These are phyloP conservation scores for Phytopythium chamaehyphon DNA, from an alignment of 352 stramenopile species.

Conservation along the genomic window DNA sequence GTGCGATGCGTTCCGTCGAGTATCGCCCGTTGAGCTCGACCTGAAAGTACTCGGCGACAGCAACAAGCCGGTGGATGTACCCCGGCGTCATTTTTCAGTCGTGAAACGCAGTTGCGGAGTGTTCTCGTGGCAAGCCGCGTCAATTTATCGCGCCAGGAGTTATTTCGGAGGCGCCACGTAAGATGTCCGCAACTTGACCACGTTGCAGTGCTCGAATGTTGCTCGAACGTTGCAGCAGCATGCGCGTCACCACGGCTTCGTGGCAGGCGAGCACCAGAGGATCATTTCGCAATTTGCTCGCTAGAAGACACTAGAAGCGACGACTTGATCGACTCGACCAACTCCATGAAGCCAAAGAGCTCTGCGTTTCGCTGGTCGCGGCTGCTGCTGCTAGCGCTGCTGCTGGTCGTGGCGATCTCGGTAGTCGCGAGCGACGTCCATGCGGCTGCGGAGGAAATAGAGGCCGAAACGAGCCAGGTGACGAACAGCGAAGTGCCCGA, in stretches of 20 bases:
- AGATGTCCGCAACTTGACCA: too few relatives aligned
- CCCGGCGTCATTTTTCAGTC: too few relatives aligned
- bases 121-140: too few relatives aligned
- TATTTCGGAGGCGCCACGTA: too few relatives aligned
- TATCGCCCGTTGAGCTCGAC: constrained; percentile 16
- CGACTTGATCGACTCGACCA: neutral
- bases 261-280: neutral
- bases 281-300: too few relatives aligned
- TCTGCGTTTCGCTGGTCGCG: constrained; percentile 12
- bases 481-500: constrained; percentile 16
- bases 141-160: too few relatives aligned
- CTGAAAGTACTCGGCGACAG: constrained; percentile 3
- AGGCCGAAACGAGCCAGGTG: neutral
- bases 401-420: constrained; percentile 7
- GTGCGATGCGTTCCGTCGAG: constrained; percentile 6
- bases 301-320: too few relatives aligned
- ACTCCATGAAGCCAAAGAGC: neutral
- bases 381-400: constrained; percentile 14
- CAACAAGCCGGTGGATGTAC: too few relatives aligned
- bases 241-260: too few relatives aligned
- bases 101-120: too few relatives aligned
- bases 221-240: neutral
- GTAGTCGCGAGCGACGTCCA: constrained; percentile 1
- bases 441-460: constrained; percentile 6
- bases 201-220: too few relatives aligned